phyloP scores from a whole-genome alignment of 1,284 basidiomycete species.

The Schizophyllum commune region DNA sequence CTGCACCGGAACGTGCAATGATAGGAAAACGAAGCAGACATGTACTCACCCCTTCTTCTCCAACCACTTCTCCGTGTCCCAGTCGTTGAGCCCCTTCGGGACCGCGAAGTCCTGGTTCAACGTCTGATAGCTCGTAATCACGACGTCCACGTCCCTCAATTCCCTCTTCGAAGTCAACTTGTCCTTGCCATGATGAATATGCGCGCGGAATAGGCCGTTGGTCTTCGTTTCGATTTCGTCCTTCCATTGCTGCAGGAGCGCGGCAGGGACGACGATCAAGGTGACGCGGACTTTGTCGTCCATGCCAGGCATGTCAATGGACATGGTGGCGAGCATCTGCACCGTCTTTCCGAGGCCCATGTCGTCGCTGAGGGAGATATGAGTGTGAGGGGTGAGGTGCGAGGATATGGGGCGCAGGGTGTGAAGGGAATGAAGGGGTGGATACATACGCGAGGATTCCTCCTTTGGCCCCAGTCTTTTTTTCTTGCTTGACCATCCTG shows the following conservation, averaged over 20 bases:
- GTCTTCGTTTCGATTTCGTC: slow-evolving; percentile 60
- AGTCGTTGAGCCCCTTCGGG: slow-evolving; percentile 34
- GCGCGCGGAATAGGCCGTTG: slow-evolving; percentile 53
- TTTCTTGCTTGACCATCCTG: slow-evolving; percentile 57
- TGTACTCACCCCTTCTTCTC: slow-evolving; percentile 36
- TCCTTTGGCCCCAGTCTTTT: slow-evolving; percentile 36
- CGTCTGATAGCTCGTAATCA: slow-evolving; percentile 66
- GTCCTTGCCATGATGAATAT: slow-evolving; percentile 59
- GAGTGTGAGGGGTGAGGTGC: slow-evolving; percentile 1
- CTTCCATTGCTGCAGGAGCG: slow-evolving; percentile 64
- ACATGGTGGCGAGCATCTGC: slow-evolving; percentile 70
- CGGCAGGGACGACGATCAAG: slow-evolving; percentile 63
- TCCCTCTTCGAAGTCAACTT: slow-evolving; percentile 44
- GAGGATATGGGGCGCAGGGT: background rate
- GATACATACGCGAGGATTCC: slow-evolving; percentile 67
- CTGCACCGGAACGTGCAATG: background rate
- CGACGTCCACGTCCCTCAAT: slow-evolving; percentile 50
- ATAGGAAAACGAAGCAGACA: background rate
- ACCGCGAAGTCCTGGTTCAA: slow-evolving; percentile 47
- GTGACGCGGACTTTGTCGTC: slow-evolving; percentile 44
- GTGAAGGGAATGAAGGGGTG: background rate
- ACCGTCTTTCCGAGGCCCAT: slow-evolving; percentile 73
- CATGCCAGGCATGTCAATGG: slow-evolving; percentile 41
- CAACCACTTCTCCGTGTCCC: slow-evolving; percentile 41
- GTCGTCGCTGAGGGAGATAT: slow-evolving; percentile 55